phyloP scores from a whole-genome alignment of 1,284 basidiomycete species.

The Tilletia caries region DNA sequence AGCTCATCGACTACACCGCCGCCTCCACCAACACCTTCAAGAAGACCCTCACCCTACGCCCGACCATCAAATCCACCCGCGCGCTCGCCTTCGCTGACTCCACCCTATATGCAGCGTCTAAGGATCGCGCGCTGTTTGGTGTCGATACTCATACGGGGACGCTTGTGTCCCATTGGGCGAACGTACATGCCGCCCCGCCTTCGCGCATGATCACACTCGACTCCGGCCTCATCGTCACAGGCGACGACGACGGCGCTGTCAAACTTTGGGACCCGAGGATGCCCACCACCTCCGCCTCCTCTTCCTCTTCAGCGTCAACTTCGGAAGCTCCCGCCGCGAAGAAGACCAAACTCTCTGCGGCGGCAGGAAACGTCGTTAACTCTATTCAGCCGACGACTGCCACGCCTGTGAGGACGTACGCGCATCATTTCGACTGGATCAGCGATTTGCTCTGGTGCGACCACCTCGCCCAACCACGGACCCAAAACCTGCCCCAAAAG shows the following conservation, averaged over 20 bases:
- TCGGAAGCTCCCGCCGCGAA: conserved; percentile 16
- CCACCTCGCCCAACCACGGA: conserved; percentile 29
- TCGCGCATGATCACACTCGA: conserved; percentile 68
- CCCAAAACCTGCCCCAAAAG: conserved; percentile 21
- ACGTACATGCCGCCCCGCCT: conserved; percentile 67
- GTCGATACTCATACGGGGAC: conserved; percentile 60
- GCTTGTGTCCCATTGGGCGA: conserved; percentile 63
- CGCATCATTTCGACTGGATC: conserved; percentile 91
- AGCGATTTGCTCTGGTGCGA: conserved; percentile 76
- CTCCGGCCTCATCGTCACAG: conserved; percentile 69
- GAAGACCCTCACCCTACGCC: conserved; percentile 11
- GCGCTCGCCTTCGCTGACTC: conserved; percentile 7
- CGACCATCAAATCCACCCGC: conserved; percentile 14
- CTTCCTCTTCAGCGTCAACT: neutral
- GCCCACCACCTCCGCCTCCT: conserved; percentile 19
- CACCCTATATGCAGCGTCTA: conserved; percentile 72
- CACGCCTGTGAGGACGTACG: conserved; percentile 63
- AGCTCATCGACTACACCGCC: conserved; percentile 66
- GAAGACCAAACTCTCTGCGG: conserved; percentile 10
- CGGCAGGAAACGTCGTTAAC: no score
- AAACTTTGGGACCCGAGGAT: conserved; percentile 87
- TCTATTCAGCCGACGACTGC: neutral
- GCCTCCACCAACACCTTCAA: neutral
- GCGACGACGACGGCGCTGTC: conserved; percentile 89
- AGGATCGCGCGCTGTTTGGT: conserved; percentile 68